Conservation (phyloP, 352 stramenopile species). For the Phytophthora citricola region DNA sequence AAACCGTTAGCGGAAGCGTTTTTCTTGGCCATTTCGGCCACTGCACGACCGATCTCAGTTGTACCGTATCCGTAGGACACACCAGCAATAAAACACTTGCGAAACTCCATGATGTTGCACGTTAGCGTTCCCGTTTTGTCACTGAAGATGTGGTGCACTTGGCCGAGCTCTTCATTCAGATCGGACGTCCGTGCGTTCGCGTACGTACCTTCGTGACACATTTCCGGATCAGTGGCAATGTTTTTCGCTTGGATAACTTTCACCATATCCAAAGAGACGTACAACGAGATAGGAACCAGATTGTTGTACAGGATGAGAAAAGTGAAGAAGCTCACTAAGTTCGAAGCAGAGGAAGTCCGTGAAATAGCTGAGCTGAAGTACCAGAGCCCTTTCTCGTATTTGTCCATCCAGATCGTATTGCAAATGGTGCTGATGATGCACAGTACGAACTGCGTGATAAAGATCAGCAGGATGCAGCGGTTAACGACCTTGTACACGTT, state of each 20-base stretch:
- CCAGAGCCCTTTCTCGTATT: conserved; percentile 49
- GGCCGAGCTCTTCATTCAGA: conserved; percentile 93
- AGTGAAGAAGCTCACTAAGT: conserved; percentile 91
- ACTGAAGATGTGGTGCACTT: conserved; percentile 98
- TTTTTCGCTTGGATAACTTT: conserved; percentile 87
- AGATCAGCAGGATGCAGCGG: conserved; percentile 73
- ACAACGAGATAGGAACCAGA: conserved; percentile 97
- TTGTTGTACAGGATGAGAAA: conserved; percentile 97
- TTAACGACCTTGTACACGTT: conserved; percentile 79
- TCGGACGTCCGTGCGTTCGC: conserved; percentile 89
- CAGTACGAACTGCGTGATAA: conserved; percentile 62
- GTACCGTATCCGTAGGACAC: conserved; percentile 87
- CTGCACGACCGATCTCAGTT: conserved; percentile 74
- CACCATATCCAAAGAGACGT: conserved; percentile 96
- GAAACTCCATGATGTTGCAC: conserved; percentile 98
- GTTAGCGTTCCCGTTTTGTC: conserved; percentile 99
- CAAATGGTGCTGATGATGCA: conserved; percentile 75
- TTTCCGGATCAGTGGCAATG: conserved; percentile 68
- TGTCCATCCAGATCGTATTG: conserved; percentile 53
- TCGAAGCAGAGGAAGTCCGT: conserved; percentile 16
- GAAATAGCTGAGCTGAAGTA: conserved; percentile 48
- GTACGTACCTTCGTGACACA: conserved; percentile 88
- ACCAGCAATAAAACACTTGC: conserved; percentile 89
- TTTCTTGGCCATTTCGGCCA: conserved; percentile 57
- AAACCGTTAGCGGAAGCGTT: conserved; percentile 18